Base-by-base conservation (phyloP, 352 stramenopile genomes). In the Pilasporangium apinafurcum region DNA sequence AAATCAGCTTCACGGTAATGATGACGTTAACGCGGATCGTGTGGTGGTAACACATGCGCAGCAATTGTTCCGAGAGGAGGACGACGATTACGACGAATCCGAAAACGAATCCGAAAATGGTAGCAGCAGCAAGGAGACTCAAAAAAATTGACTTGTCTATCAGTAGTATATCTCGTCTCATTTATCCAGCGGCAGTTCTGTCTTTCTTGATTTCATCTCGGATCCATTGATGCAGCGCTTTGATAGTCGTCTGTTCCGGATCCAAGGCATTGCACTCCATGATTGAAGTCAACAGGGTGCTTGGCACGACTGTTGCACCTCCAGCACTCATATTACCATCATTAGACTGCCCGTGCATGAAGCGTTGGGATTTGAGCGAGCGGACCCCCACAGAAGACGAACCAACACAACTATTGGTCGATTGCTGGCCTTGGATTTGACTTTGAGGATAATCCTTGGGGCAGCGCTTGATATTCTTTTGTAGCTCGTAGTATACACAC, bases 131-230 rank as follows among this genome's bases (percentile, higher is more conserved):
- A 12, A 34, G 29, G 36, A 46, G 16, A 25, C 26, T 4, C 18
- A 37, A 48, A 8, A 40, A 5, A 20, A 10, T 31, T 38, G 20
- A 22, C 6, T 31, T 17, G 7, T 48, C 9, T 14, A 16, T 17
- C 26, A 1, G n/a, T n/a, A n/a, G n/a, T n/a, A n/a, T n/a, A n/a
- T n/a, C n/a, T n/a, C n/a, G n/a, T n/a, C n/a, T n/a, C n/a, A n/a
- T n/a, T n/a, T n/a, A n/a, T n/a, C n/a, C n/a, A n/a, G n/a, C n/a
- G n/a, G n/a, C n/a, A 20, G 9, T 30, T 28, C 5, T 8, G 48
- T 65, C 18, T 31, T 66, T 77, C 36, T 62, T 71, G 24, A 71
- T 48, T 40, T 84, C 71, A 1, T 82, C 69, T 7, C 70, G 64
- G 21, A 82, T 36, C 63, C 62, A 76, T 4, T 10, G 32, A 16